A percentile compares a stretch with the other conserved stretches of the same genome.
Evolutionary conservation across 2,329 filamentous ascomycete species (phyloP).

Genomic region (Ophiostoma montium): DNA sequence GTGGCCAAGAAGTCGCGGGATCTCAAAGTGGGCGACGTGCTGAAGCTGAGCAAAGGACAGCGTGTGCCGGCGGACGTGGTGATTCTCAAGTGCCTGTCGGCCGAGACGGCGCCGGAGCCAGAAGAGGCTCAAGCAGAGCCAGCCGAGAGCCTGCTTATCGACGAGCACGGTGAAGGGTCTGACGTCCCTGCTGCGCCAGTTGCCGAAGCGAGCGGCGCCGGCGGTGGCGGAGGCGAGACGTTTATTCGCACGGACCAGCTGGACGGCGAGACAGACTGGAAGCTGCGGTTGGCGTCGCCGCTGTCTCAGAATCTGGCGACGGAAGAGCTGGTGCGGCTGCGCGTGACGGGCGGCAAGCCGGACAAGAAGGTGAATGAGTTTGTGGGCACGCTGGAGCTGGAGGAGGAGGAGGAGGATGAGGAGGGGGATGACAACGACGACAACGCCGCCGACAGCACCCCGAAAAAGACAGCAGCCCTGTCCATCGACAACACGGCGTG

Average conservation of each 20-base stretch:
- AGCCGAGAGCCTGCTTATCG: background rate
- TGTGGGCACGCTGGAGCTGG: conserved; percentile 70
- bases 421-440: background rate
- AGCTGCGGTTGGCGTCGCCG: conserved; percentile 74
- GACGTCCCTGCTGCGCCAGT: conserved; percentile 13
- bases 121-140: too few relatives aligned
- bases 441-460: conserved; percentile 17
- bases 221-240: conserved; percentile 56
- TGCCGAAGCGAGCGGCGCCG: background rate
- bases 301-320: conserved; percentile 66
- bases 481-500: conserved; percentile 96
- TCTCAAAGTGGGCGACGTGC: conserved; percentile 85
- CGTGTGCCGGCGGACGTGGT: conserved; percentile 89
- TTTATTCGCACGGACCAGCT: conserved; percentile 97
- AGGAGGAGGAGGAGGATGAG: conserved; percentile 12
- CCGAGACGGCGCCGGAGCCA: conserved; percentile 10
- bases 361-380: conserved; percentile 94
- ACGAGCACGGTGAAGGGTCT: conserved; percentile 11
- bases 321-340: conserved; percentile 54
- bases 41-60: conserved; percentile 84
- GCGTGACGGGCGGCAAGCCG: conserved; percentile 74
- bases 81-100: conserved; percentile 59
- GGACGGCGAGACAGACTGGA: conserved; percentile 98
- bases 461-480: conserved; percentile 41
- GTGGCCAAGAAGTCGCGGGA: conserved; percentile 71